Evolutionary conservation across 176 grass and related monocot species (phyloP).

Genomic region (Oryza meyeriana): DNA sequence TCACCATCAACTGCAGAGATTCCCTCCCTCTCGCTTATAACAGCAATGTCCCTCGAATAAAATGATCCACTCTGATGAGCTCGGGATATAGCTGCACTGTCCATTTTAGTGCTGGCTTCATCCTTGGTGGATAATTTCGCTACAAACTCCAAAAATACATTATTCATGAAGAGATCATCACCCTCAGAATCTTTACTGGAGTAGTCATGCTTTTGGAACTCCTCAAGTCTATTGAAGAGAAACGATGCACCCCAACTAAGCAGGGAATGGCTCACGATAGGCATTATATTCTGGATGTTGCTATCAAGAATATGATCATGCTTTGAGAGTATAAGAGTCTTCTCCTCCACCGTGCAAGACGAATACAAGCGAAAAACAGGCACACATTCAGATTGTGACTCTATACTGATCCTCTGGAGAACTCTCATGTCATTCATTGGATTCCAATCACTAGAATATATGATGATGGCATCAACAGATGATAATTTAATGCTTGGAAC

Average conservation of each 20-base stretch:
- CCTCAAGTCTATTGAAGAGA: slow-evolving; percentile 66
- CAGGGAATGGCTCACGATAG: slow-evolving; percentile 65
- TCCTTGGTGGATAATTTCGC: slow-evolving; percentile 35
- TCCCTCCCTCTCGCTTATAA: slow-evolving; percentile 73
- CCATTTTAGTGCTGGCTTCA: slow-evolving; percentile 27
- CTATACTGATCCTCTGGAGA: slow-evolving; percentile 71
- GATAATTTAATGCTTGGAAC: slow-evolving; percentile 79
- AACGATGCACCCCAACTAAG: slow-evolving; percentile 82
- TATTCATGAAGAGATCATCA: slow-evolving; percentile 47
- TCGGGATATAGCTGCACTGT: slow-evolving; percentile 40
- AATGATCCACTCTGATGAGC: slow-evolving; percentile 53
- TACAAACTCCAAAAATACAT: slow-evolving; percentile 47
- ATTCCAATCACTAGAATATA: slow-evolving; percentile 89
- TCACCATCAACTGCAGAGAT: slow-evolving; percentile 64
- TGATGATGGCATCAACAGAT: slow-evolving; percentile 78
- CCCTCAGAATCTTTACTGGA: slow-evolving; percentile 35
- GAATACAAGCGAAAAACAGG: slow-evolving; percentile 78
- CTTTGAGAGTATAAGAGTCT: slow-evolving; percentile 74
- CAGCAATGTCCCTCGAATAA: slow-evolving; percentile 61
- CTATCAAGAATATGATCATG: slow-evolving; percentile 64
- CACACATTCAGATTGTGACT: slow-evolving; percentile 51
- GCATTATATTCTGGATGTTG: slow-evolving; percentile 58
- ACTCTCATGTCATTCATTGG: slow-evolving; percentile 73
- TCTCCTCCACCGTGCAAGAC: slow-evolving; percentile 83
- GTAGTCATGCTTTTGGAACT: slow-evolving; percentile 42